phyloP scores from a whole-genome alignment of 192 early-diverging fungal species.

The Coemansia sp. region DNA sequence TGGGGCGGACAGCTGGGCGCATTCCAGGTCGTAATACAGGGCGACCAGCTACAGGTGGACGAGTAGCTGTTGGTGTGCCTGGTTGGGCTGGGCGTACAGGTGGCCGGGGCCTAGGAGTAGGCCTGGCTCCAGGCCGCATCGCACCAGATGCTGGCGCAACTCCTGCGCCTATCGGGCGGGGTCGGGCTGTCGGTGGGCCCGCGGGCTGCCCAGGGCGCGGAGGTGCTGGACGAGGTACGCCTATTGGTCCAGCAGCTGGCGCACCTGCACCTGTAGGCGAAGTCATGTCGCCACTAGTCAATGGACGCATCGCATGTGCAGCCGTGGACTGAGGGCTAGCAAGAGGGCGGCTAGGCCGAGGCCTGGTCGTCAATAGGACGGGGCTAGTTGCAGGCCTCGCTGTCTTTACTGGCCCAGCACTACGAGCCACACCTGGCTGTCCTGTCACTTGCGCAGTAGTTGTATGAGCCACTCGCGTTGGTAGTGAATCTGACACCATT shows the following conservation, averaged over 20 bases:
- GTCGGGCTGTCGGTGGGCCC: conserved; percentile 19
- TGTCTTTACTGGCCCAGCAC: background rate
- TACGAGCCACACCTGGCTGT: background rate
- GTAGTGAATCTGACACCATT: background rate
- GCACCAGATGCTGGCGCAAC: background rate
- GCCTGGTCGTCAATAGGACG: conserved; percentile 5
- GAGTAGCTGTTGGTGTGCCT: conserved; percentile 4
- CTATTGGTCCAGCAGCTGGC: conserved; percentile 3
- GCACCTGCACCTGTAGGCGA: background rate
- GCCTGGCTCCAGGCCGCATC: conserved; percentile 28
- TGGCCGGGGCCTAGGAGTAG: conserved; percentile 25
- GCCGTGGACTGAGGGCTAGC: background rate
- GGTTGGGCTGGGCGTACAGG: conserved; percentile 18
- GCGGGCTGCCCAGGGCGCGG: conserved; percentile 12
- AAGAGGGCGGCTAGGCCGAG: conserved; percentile 7
- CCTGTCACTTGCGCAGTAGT: no score
- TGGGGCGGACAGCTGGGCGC: conserved; percentile 18
- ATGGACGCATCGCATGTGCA: background rate
- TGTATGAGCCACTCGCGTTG: background rate
- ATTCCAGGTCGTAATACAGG: conserved; percentile 26
- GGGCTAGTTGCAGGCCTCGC: conserved; percentile 7
- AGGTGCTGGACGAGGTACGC: background rate
- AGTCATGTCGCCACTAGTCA: background rate
- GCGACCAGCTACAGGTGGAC: conserved; percentile 18
- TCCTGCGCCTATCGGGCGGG: conserved; percentile 17